These are phyloP conservation scores for Epichloe elymi DNA, from an alignment of 2,329 filamentous ascomycete genomes.

Conservation along the genomic window DNA sequence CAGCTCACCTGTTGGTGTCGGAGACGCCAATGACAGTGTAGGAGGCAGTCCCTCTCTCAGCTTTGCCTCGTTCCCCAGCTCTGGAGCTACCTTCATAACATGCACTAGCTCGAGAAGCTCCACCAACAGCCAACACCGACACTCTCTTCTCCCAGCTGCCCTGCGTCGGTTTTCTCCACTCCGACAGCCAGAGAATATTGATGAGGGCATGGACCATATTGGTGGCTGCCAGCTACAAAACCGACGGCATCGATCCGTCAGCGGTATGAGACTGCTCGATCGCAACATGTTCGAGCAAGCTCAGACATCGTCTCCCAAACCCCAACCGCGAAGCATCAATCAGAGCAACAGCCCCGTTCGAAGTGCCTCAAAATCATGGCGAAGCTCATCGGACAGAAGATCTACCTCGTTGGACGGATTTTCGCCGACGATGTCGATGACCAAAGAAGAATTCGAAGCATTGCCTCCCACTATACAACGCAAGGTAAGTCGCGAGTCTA, in stretches of 20 bases:
- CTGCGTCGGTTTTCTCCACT: background rate
- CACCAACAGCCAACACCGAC: slow-evolving; percentile 4
- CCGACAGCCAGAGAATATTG: background rate
- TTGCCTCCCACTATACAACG: slow-evolving; percentile 41
- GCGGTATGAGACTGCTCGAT: background rate
- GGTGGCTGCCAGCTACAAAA: background rate
- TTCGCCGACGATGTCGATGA: slow-evolving; percentile 19
- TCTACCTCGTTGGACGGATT: slow-evolving; percentile 10
- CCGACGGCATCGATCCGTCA: background rate
- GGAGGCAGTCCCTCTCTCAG: slow-evolving; percentile 2
- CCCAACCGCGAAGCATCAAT: slow-evolving; percentile 10
- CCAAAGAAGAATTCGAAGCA: slow-evolving; percentile 32
- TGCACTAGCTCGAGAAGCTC: slow-evolving; percentile 11
- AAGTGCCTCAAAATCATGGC: slow-evolving; percentile 11
- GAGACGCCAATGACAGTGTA: slow-evolving; percentile 2
- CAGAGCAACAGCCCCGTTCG: slow-evolving; percentile 9
- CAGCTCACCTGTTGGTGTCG: background rate
- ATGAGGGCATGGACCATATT: background rate
- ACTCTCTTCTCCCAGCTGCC: slow-evolving; percentile 6
- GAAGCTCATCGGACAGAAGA: slow-evolving; percentile 13
- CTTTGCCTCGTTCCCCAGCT: slow-evolving; percentile 6
- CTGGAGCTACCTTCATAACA: slow-evolving; percentile 10
- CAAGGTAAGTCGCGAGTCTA: slow-evolving; percentile 33
- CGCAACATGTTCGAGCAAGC: background rate
- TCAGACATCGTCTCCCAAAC: slow-evolving; percentile 3